A percentile compares a stretch with the other conserved stretches of the same genome.
Conservation (phyloP, 768 basidiomycete species). For the Phaffia australis region DNA sequence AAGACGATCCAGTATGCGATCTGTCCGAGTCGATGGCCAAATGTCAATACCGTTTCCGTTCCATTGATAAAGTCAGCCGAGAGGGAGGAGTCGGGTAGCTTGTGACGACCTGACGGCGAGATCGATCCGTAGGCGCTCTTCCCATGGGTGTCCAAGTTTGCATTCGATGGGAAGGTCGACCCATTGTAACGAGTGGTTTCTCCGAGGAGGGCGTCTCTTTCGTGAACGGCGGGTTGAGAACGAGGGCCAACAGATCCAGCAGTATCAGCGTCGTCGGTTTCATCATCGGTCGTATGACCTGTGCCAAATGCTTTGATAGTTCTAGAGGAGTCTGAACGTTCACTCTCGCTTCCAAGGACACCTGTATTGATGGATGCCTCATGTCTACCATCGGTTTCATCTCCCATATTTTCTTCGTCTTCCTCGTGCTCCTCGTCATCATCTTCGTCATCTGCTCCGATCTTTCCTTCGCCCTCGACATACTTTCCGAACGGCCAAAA, state of each 20-base stretch:
- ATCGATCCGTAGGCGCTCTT: background rate
- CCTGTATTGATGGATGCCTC: background rate
- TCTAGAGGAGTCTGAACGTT: constrained; percentile 16
- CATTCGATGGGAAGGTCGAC: constrained; percentile 32
- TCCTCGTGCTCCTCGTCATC: constrained; percentile 36
- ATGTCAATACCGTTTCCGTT: background rate
- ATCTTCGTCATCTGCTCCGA: constrained; percentile 33
- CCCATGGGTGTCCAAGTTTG: constrained; percentile 25
- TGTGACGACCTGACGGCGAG: background rate
- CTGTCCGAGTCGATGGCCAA: constrained; percentile 47
- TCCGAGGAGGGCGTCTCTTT: background rate
- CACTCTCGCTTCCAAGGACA: constrained; percentile 5
- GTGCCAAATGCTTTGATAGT: constrained; percentile 7
- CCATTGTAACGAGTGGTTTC: background rate
- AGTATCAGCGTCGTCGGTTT: constrained; percentile 5
- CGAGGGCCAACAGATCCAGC: too few species aligned
- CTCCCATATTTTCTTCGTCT: constrained; percentile 35
- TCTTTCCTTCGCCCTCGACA: constrained; percentile 61
- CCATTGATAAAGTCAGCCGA: constrained; percentile 27
- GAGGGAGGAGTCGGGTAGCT: constrained; percentile 27
- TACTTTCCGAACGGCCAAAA: constrained; percentile 99
- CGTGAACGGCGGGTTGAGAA: background rate
- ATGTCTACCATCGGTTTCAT: constrained; percentile 27
- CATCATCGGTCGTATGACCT: background rate
- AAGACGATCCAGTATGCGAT: constrained; percentile 73